A percentile compares a stretch with the other conserved stretches of the same genome.
Conservation (phyloP, 371 early-diverging fungal species). For the Coemansia sp. region DNA sequence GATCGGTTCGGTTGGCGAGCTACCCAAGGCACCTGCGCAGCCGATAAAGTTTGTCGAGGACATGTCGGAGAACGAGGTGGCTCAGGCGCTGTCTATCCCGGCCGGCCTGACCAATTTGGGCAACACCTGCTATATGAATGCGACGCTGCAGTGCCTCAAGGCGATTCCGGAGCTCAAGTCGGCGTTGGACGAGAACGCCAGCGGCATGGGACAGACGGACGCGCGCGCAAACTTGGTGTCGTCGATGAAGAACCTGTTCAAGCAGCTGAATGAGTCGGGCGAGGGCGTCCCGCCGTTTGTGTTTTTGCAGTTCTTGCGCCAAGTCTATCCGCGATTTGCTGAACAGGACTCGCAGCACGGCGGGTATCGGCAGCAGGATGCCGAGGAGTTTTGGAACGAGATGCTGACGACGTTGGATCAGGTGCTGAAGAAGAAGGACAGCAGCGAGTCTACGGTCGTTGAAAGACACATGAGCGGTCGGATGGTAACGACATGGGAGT, state of each 20-base stretch:
- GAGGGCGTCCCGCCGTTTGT: slow-evolving; percentile 77
- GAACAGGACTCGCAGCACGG: slow-evolving; percentile 65
- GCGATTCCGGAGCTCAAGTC: slow-evolving; percentile 81
- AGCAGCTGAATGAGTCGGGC: slow-evolving; percentile 65
- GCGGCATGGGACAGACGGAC: slow-evolving; percentile 8
- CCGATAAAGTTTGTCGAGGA: slow-evolving; percentile 84
- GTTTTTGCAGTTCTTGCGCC: slow-evolving; percentile 79
- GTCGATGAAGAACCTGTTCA: slow-evolving; percentile 72
- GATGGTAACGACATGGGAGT: slow-evolving; percentile 62
- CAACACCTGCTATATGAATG: slow-evolving; percentile 99
- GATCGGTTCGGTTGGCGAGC: slow-evolving; percentile 94
- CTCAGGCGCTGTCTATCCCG: slow-evolving; percentile 85
- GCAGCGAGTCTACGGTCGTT: slow-evolving; percentile 53
- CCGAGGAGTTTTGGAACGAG: slow-evolving; percentile 94
- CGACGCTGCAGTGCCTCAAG: slow-evolving; percentile 93
- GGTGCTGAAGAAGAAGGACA: slow-evolving; percentile 4
- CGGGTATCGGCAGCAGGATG: slow-evolving; percentile 91
- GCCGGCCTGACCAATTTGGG: slow-evolving; percentile 91
- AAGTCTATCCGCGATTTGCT: slow-evolving; percentile 83
- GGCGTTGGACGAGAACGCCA: slow-evolving; percentile 58
- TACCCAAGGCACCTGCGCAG: slow-evolving; percentile 71
- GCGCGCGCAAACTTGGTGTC: slow-evolving; percentile 58
- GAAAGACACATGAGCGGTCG: slow-evolving; percentile 85
- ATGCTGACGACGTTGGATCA: slow-evolving; percentile 35
- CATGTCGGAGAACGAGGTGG: slow-evolving; percentile 83